Conservation (phyloP, 2,329 filamentous ascomycete genomes). For the Talaromyces verruculosus region DNA sequence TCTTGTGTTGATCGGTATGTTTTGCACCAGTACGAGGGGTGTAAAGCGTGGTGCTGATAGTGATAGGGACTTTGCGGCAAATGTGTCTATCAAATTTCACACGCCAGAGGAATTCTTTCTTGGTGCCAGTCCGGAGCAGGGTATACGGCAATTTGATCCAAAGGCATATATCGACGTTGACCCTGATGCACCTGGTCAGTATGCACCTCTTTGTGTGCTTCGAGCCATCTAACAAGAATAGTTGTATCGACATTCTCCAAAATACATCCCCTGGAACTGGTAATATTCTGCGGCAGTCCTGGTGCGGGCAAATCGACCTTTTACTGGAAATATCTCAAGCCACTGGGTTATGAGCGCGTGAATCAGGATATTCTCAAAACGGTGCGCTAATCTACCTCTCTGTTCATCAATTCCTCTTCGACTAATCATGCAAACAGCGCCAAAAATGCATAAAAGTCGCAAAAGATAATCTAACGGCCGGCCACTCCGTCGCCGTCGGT, state of each 20-base stretch:
- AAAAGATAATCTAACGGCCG: slow-evolving; percentile 61
- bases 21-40: slow-evolving; percentile 4
- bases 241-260: slow-evolving; percentile 51
- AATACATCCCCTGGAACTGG: slow-evolving; percentile 67
- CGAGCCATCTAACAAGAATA: slow-evolving; percentile 15
- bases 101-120: slow-evolving; percentile 95
- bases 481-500: slow-evolving; percentile 76
- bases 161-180: slow-evolving; percentile 50
- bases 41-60: neutral
- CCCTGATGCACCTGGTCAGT: slow-evolving; percentile 37
- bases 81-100: slow-evolving; percentile 74
- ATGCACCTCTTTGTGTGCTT: neutral
- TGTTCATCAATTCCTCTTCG: neutral
- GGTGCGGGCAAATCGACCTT: slow-evolving; percentile 91
- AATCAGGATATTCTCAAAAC: slow-evolving; percentile 89
- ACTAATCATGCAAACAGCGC: slow-evolving; percentile 43
- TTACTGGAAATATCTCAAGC: slow-evolving; percentile 74
- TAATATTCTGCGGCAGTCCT: slow-evolving; percentile 85
- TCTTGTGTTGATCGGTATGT: slow-evolving; percentile 58
- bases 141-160: slow-evolving; percentile 71
- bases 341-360: slow-evolving; percentile 76
- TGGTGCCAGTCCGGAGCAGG: slow-evolving; percentile 63
- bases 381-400: slow-evolving; percentile 37
- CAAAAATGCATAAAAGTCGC: slow-evolving; percentile 71
- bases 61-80: slow-evolving; percentile 75